Percentiles rank a stretch among this genome's conserved stretches.
Evolutionary conservation across 1,139 yeast species (phyloP).

Genomic region (Geotrichum carabidarum): DNA sequence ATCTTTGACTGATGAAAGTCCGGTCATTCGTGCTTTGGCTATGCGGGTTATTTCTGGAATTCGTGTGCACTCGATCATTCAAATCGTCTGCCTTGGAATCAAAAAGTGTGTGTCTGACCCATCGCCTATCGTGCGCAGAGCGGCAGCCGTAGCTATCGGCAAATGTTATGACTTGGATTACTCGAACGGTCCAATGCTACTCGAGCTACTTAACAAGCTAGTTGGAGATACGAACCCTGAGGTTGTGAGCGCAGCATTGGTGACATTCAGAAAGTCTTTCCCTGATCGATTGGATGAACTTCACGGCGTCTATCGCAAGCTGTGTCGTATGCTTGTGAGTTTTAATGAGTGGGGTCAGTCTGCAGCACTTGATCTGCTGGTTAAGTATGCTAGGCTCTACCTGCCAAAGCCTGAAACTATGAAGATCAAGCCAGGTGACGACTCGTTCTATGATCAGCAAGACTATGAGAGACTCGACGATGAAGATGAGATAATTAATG

Average conservation of each 20-base stretch:
- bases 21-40: constrained; percentile 65
- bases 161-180: constrained; percentile 52
- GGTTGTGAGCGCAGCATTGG: constrained; percentile 69
- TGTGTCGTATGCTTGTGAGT: constrained; percentile 49
- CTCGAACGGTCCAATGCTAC: constrained; percentile 44
- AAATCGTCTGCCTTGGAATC: constrained; percentile 70
- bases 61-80: constrained; percentile 70
- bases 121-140: constrained; percentile 70
- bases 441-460: constrained; percentile 12
- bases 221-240: constrained; percentile 57
- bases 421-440: constrained; percentile 11
- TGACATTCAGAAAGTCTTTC: constrained; percentile 51
- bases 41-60: constrained; percentile 78
- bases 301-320: constrained; percentile 65
- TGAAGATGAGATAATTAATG: constrained; percentile 19
- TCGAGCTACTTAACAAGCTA: constrained; percentile 49
- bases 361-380: constrained; percentile 54
- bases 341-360: constrained; percentile 79
- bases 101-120: constrained; percentile 66
- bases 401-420: constrained; percentile 47
- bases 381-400: constrained; percentile 60
- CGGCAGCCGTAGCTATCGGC: constrained; percentile 72
- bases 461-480: constrained; percentile 21
- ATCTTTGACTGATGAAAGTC: constrained; percentile 62
- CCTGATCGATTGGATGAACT: constrained; percentile 58